Evolutionary conservation across 164 flowering plant genomes (phyloP).

Genomic region (Dillenia turbinata): DNA sequence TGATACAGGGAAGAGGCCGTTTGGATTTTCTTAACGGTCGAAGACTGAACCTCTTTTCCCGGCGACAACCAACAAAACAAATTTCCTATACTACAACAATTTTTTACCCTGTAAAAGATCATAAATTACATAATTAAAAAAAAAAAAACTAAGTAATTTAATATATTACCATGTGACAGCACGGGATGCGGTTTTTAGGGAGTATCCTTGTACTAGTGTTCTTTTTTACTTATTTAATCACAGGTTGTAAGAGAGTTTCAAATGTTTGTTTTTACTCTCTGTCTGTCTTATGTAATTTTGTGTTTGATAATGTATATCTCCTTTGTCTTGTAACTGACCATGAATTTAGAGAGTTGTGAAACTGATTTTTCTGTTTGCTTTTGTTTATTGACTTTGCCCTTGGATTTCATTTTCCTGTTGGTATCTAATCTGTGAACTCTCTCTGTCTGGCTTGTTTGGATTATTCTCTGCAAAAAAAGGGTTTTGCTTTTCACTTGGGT

Average conservation of each 20-base stretch:
- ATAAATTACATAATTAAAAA: background rate
- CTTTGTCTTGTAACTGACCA: background rate
- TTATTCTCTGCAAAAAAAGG: background rate
- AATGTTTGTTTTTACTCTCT: too few relatives aligned
- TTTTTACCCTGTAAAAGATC: slow-evolving; percentile 12
- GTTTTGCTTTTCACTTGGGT: too few relatives aligned
- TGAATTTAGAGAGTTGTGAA: slow-evolving; percentile 1
- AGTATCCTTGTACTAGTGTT: slow-evolving; percentile 44
- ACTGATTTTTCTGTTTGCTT: background rate
- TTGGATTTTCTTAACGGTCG: slow-evolving; percentile 43
- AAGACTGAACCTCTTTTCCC: slow-evolving; percentile 15
- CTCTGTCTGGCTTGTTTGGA: slow-evolving; percentile 7
- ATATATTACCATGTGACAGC: slow-evolving; percentile 19
- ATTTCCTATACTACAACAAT: slow-evolving; percentile 23
- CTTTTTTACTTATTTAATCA: slow-evolving; percentile 8
- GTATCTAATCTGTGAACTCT: background rate
- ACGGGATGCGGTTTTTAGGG: slow-evolving; percentile 72
- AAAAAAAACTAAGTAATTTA: slow-evolving; percentile 7
- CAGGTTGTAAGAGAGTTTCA: slow-evolving; percentile 2
- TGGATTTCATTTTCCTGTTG: slow-evolving; percentile 10
- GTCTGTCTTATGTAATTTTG: background rate
- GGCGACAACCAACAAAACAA: slow-evolving; percentile 19
- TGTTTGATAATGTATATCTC: slow-evolving; percentile 26
- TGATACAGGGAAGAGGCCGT: slow-evolving; percentile 1
- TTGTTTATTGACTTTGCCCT: background rate